Base-by-base conservation (phyloP, 78 protist species). In the Isochrysis galbana region DNA sequence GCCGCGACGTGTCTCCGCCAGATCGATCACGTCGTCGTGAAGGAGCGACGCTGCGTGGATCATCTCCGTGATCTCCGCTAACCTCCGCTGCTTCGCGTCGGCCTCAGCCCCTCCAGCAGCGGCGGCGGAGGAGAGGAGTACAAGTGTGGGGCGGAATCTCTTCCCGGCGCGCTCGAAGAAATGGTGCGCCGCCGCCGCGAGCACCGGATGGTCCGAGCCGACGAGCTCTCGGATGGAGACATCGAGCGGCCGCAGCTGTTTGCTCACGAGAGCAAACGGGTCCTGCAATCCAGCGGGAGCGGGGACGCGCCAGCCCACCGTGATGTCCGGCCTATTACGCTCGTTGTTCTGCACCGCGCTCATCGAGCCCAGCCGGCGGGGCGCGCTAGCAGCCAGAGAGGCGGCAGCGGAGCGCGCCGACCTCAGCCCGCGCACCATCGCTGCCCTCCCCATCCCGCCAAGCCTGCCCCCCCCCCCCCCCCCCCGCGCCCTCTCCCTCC, bases 1-100 rank as follows among this genome's bases (percentile, higher is more conserved):
- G 46, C 94, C 93, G 17, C 98, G 36, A 10, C 98, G 87, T 17
- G 93, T 77, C 44, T 93, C 95, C 25, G 96, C 90, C 10, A 87
- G 77, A 91, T 97, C 98, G 38, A 96, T 89, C 14, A 98, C 97
- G 88, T 98, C 99, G 87, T 98, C 98, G 91, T 98, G 99, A 1
- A 98, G 93, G 26, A 97, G 94, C 61, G 96, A 93, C 19, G 98
- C 98, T 41, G 98, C 95, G 91, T 98, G 99, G 82, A 98, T 96
- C 97, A 98, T 97, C 88, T 98, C 99, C 0, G 96, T 93, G 74
- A 97, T 92, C 92, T 92, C 96, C 38, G 92, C 92, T 36, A 90
- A 38, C 23, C 84, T 38, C 45, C 21, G 36, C 77, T 88, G 91
- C 36, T 25, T 21, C 61, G 36, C 90, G 26, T 32, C 7, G 26